phyloP scores from a whole-genome alignment of 2,329 filamentous ascomycete species.

The Ascochyta pisi region DNA sequence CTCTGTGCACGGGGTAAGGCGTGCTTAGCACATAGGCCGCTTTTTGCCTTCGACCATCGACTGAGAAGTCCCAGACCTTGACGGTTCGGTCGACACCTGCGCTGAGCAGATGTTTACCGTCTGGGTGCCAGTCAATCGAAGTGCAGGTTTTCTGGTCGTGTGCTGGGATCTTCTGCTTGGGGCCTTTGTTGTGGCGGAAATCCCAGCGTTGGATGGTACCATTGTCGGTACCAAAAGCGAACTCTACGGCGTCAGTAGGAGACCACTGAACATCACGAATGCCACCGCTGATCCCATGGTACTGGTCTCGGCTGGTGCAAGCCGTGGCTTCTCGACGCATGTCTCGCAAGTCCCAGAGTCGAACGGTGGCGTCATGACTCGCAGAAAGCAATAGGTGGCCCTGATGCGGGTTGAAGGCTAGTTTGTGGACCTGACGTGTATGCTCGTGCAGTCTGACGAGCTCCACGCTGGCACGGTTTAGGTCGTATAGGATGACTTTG shows the following conservation, averaged over 20 bases:
- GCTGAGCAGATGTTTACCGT: slow-evolving; percentile 69
- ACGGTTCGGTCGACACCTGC: slow-evolving; percentile 68
- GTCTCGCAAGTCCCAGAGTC: slow-evolving; percentile 69
- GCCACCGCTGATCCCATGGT: slow-evolving; percentile 64
- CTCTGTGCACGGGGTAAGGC: slow-evolving; percentile 67
- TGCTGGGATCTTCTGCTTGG: slow-evolving; percentile 66
- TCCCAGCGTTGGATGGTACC: slow-evolving; percentile 71
- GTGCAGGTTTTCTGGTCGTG: slow-evolving; percentile 66
- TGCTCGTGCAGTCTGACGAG: slow-evolving; percentile 69
- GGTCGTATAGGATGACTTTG: slow-evolving; percentile 70
- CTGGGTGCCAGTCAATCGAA: slow-evolving; percentile 71
- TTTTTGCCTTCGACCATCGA: slow-evolving; percentile 64
- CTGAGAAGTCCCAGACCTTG: slow-evolving; percentile 69
- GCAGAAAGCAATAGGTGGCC: slow-evolving; percentile 68
- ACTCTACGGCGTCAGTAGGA: slow-evolving; percentile 66
- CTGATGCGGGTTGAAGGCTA: slow-evolving; percentile 69
- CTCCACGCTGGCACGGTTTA: slow-evolving; percentile 66
- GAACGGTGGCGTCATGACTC: slow-evolving; percentile 69
- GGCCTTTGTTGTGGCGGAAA: slow-evolving; percentile 62
- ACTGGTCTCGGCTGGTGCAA: slow-evolving; percentile 63
- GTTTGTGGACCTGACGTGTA: slow-evolving; percentile 68
- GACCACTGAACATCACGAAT: slow-evolving; percentile 71
- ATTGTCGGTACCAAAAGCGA: slow-evolving; percentile 70
- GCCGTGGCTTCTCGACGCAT: slow-evolving; percentile 59
- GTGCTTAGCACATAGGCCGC: slow-evolving; percentile 64